These are phyloP conservation scores for Oryza nivara DNA, from an alignment of 176 grass and related monocot genomes.

Conservation along the genomic window DNA sequence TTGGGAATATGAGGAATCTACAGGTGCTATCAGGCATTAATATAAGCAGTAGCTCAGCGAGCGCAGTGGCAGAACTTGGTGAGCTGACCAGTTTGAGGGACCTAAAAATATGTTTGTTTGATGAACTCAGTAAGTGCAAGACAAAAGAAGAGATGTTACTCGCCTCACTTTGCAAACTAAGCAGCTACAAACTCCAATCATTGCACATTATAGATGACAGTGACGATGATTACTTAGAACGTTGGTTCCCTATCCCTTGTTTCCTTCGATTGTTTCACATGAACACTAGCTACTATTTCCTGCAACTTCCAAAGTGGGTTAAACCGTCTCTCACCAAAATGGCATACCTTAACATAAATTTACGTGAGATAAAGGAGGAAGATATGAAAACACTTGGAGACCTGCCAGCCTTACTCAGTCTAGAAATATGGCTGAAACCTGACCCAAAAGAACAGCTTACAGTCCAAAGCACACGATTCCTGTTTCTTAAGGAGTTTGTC, in stretches of 20 bases:
- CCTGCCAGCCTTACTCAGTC: background rate
- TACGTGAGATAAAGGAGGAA: background rate
- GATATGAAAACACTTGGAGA: background rate
- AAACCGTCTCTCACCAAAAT: background rate
- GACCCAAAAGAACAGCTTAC: background rate
- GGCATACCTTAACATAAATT: background rate
- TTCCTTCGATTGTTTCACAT: background rate
- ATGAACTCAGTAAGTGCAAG: background rate
- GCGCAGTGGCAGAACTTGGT: background rate
- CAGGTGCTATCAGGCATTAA: background rate
- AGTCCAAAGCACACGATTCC: background rate
- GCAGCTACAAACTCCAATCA: background rate
- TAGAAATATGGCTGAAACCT: background rate
- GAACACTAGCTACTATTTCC: fast-evolving
- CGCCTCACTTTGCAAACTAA: background rate
- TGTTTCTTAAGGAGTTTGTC: background rate
- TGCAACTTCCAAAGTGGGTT: background rate
- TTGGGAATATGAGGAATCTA: constrained; percentile 8
- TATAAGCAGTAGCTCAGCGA: background rate
- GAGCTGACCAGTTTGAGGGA: background rate
- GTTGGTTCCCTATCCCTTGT: background rate
- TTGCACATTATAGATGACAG: background rate
- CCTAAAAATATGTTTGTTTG: background rate
- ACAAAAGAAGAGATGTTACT: background rate
- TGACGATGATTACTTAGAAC: background rate